Conservation (phyloP, 2,329 filamentous ascomycete species). For the Ophiobolus disseminans region DNA sequence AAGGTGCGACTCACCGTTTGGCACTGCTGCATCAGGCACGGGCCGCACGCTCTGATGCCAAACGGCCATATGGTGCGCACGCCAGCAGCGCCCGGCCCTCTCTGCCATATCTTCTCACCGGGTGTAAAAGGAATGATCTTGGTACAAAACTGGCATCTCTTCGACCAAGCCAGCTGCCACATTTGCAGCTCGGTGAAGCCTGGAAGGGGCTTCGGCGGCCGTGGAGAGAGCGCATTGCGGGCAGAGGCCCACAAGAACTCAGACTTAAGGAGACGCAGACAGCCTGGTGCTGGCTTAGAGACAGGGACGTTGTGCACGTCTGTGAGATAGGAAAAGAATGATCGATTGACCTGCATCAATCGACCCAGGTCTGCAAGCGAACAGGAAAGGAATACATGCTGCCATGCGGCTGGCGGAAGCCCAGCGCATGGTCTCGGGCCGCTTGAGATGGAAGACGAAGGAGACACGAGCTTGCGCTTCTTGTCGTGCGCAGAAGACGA, state of each 20-base stretch:
- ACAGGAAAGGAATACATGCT: slow-evolving; percentile 71
- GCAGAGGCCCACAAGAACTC: slow-evolving; percentile 75
- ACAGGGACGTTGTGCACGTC: slow-evolving; percentile 42
- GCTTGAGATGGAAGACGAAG: slow-evolving; percentile 16
- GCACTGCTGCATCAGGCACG: slow-evolving; percentile 67
- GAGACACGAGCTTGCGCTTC: slow-evolving; percentile 40
- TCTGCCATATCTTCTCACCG: slow-evolving; percentile 58
- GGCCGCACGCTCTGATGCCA: slow-evolving; percentile 68
- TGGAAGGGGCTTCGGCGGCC: slow-evolving; percentile 72
- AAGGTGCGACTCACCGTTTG: slow-evolving; percentile 65
- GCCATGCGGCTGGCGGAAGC: slow-evolving; percentile 71
- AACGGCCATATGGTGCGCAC: slow-evolving; percentile 76
- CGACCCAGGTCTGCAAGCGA: slow-evolving; percentile 68
- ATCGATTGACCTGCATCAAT: slow-evolving; percentile 71
- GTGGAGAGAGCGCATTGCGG: slow-evolving; percentile 68
- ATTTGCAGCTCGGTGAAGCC: slow-evolving; percentile 74
- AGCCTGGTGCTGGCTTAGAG: slow-evolving; percentile 39
- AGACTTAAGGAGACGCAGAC: slow-evolving; percentile 59
- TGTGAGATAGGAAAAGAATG: slow-evolving; percentile 63
- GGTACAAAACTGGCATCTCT: slow-evolving; percentile 72
- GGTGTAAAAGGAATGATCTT: slow-evolving; percentile 45
- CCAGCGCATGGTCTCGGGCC: slow-evolving; percentile 39
- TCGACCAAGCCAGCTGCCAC: slow-evolving; percentile 73
- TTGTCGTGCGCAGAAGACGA: slow-evolving; percentile 33
- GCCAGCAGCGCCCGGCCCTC: slow-evolving; percentile 67